These are phyloP conservation scores for Pulveroboletus ravenelii DNA, from an alignment of 768 basidiomycete genomes.

Conservation along the genomic window DNA sequence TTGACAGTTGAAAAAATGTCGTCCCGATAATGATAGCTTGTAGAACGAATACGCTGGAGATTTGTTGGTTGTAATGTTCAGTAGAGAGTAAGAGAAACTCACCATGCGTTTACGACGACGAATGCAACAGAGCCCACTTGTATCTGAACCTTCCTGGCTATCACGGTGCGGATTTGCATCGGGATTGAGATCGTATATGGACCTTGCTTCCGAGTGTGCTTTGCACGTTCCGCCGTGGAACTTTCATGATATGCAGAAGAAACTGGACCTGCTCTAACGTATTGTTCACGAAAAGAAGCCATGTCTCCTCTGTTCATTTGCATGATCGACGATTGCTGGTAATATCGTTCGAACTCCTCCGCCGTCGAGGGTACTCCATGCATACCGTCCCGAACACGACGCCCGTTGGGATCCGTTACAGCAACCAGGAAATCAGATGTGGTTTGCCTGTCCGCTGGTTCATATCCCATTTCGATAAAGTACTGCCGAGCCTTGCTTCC, in stretches of 20 bases:
- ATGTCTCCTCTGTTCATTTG: constrained; percentile 45
- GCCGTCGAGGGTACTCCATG: constrained; percentile 40
- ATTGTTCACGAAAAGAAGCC: constrained; percentile 40
- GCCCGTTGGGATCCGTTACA: constrained; percentile 61
- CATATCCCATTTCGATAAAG: constrained; percentile 54
- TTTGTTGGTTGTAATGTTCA: not conserved
- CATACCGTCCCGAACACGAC: constrained; percentile 38
- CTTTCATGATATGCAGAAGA: constrained; percentile 44
- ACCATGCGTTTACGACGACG: constrained; percentile 30
- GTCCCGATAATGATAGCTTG: constrained; percentile 32
- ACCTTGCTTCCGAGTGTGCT: constrained; percentile 38
- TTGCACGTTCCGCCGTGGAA: constrained; percentile 50
- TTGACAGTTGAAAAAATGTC: constrained; percentile 42
- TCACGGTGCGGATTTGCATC: constrained; percentile 46
- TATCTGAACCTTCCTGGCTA: constrained; percentile 44
- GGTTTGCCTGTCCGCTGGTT: constrained; percentile 53
- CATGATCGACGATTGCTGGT: constrained; percentile 38
- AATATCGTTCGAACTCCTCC: constrained; percentile 52
- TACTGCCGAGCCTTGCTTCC: constrained; percentile 50
- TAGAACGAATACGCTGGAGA: constrained; percentile 37
- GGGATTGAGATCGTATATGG: constrained; percentile 48
- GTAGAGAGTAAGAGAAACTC: not conserved
- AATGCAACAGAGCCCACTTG: constrained; percentile 36
- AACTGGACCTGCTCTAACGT: constrained; percentile 39
- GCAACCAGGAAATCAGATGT: constrained; percentile 58